Base-by-base conservation (phyloP, 2,329 filamentous ascomycete genomes). In the Colletotrichum tropicicola region DNA sequence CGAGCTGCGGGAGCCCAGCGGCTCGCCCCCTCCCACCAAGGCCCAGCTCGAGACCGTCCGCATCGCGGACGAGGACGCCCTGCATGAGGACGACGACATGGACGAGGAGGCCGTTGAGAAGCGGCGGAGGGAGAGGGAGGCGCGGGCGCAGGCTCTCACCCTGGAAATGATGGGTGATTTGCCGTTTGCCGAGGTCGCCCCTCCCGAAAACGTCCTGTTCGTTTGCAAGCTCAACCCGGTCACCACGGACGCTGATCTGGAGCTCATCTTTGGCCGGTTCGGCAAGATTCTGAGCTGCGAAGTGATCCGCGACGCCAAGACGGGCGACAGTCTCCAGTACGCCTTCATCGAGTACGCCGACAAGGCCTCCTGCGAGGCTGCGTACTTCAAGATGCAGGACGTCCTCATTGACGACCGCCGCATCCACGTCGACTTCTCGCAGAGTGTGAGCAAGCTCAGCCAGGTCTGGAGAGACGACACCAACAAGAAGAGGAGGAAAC, bases 151-250 rank as follows among this genome's bases (percentile, higher is more conserved):
- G 77, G 96, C 96, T 1, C 82, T 99, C 72, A 98, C 95, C 1
- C 85, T 99, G 49, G 96, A 99, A 80, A 97, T 99, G 90, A 96
- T 99, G 79, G 96, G 96, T 44, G 96, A 99, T 76, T 82, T 99
- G 63, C 96, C 96, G 5, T 99, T 98, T 77, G 96, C 96, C 64
- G 96, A 99, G 79, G 94, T 99, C 71, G 97, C 95, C 72, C 96
- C 96, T 5, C 96, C 96, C 0, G 96, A 99, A 80, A 98, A 99
- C 77, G 90, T 99, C 13, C 85, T 99, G 2, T 99, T 99, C 75
- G 94, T 99, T 44, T 99, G 96, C 90, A 99, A 99, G 77, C 85
- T 99, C 44, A 99, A 99, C 72, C 96, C 96, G 0, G 94, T 99
- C 48, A 99, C 96, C 9, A 92, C 93, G 73, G 95, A 98, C 73